phyloP scores from a whole-genome alignment of 106 monocot genomes.

The Iris macrosiphon region DNA sequence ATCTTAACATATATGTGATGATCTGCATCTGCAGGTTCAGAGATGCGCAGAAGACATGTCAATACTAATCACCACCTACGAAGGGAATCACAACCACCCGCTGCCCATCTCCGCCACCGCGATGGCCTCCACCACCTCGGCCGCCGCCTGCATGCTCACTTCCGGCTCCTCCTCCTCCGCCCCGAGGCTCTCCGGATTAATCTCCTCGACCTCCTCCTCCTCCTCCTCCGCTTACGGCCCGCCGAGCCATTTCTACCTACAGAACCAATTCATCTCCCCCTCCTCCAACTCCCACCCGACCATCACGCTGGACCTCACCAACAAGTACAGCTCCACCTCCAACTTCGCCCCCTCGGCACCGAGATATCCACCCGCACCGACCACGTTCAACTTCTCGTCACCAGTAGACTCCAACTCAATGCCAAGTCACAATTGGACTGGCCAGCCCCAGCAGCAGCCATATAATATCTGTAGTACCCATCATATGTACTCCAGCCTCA shows the following conservation, averaged over 20 bases:
- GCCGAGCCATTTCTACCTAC: constrained; percentile 30
- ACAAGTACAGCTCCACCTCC: constrained; percentile 11
- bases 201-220: constrained; percentile 10
- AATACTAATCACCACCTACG: constrained; percentile 68
- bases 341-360: constrained; percentile 6
- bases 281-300: constrained; percentile 49
- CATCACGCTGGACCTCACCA: constrained; percentile 89
- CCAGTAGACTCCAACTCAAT: background rate
- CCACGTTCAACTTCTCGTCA: constrained; percentile 10
- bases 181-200: background rate
- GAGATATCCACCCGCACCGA: background rate
- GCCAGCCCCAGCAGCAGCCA: too few relatives aligned
- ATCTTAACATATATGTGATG: background rate
- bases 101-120: constrained; percentile 64
- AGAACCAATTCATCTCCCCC: constrained; percentile 44
- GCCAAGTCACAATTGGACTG: too few relatives aligned
- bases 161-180: constrained; percentile 51
- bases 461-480: too few relatives aligned
- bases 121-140: constrained; percentile 83
- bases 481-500: background rate
- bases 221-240: constrained; percentile 13
- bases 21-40: constrained; percentile 56
- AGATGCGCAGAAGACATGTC: constrained; percentile 77
- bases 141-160: constrained; percentile 68
- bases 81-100: constrained; percentile 75